Evolutionary conservation across 2,329 filamentous ascomycete species (phyloP), one percentile per base, ranked within the genome.

Genomic region (Cercospora janseana): DNA sequence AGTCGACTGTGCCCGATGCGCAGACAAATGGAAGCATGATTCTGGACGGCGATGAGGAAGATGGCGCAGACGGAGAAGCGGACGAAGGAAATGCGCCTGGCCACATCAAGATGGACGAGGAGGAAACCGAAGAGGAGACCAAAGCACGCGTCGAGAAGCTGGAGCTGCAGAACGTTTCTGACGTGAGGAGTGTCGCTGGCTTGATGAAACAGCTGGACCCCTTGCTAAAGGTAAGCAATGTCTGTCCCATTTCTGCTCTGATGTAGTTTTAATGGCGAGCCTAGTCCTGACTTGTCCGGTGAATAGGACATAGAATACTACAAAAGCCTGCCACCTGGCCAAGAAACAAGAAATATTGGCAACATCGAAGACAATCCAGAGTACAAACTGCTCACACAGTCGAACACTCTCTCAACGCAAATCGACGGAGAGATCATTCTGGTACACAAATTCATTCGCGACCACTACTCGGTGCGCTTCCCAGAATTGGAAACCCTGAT

Each of bases 391-490:
- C 74, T 95, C 51, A 94, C 88, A 26, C 85, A 93, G 67, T 90
- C 90, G 12, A 95, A 95, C 67, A 87, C 85, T 18, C 79, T 95
- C 6, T 95, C 93, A 0, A 94, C 92, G 4, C 86, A 87, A 56
- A 96, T 97, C 60, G 91, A 95, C 60, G 88, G 88, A 66, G 92
- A 97, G 69, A 87, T 97, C 37, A 87, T 87, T 26, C 80, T 93
- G 6, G 88, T 97, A 16, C 93, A 98, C 77, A 98, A 98, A 72
- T 94, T 89, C 69, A 89, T 96, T 52, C 83, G 92, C 64, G 93
- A 98, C 64, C 89, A 96, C 71, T 98, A 98, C 73, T 95, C 91
- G 7, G 79, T 87, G 13, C 83, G 92, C 54, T 98, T 97, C 64
- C 92, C 93, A 0, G 92, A 96, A 70, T 80, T 98, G 31, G 93